Percentiles rank a stretch among this genome's conserved stretches.
phyloP scores from a whole-genome alignment of 208 protist species.

The Angomonas ambiguus region DNA sequence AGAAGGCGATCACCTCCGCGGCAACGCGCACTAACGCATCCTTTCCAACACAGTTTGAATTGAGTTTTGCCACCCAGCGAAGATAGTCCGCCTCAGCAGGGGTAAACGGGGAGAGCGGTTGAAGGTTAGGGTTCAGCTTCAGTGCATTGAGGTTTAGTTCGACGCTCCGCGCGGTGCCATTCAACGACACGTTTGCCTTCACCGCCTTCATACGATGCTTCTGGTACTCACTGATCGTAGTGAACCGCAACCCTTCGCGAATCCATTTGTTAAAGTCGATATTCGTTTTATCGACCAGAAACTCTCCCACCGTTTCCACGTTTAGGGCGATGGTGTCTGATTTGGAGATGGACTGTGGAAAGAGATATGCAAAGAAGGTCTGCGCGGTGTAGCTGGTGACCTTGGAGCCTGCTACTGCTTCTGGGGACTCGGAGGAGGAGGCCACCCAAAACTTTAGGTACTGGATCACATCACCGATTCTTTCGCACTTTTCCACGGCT shows the following conservation, averaged over 20 bases:
- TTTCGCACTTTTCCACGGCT: not conserved
- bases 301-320: slow-evolving; percentile 34
- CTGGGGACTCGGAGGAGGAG: not conserved
- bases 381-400: slow-evolving; percentile 19
- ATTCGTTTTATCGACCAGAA: slow-evolving; percentile 44
- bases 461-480: not conserved
- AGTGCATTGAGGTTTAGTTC: no score
- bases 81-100: not conserved
- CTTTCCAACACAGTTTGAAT: not conserved
- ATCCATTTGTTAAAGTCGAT: slow-evolving; percentile 68
- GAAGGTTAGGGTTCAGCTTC: not conserved
- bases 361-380: slow-evolving; percentile 52
- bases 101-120: not conserved
- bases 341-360: slow-evolving; percentile 22
- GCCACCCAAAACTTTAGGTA: not conserved
- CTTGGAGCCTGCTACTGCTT: no score
- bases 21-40: not conserved
- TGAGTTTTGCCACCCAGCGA: not conserved
- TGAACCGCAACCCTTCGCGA: slow-evolving; percentile 38
- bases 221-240: slow-evolving; percentile 20
- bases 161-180: no score
- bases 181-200: no score
- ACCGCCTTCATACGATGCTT: not conserved
- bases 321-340: slow-evolving; percentile 30
- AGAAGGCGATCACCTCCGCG: slow-evolving; percentile 11